Percentiles rank a stretch among this genome's conserved stretches.
phyloP scores from a whole-genome alignment of 192 early-diverging fungal genomes.

The Kickxella alabastrina region DNA sequence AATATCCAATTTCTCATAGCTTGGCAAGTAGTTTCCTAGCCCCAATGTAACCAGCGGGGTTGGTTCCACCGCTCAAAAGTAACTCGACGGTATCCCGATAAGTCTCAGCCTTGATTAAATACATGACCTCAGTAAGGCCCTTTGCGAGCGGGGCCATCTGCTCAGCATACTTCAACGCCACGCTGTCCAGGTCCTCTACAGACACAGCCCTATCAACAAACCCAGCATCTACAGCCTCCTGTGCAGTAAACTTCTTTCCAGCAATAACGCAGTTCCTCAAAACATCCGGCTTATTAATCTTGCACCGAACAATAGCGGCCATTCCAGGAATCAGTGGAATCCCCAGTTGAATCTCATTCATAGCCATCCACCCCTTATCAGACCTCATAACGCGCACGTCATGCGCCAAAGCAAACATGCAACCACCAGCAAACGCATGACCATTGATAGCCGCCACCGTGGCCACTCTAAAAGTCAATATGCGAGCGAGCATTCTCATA shows the following conservation, averaged over 20 bases:
- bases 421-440: conserved; percentile 80
- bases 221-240: conserved; percentile 57
- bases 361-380: conserved; percentile 70
- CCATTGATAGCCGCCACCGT: conserved; percentile 76
- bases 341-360: conserved; percentile 76
- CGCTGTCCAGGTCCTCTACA: conserved; percentile 48
- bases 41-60: conserved; percentile 29
- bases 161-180: conserved; percentile 55
- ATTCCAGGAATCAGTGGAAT: conserved; percentile 65
- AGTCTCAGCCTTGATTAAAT: conserved; percentile 65
- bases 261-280: conserved; percentile 62
- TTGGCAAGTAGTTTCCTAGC: too few relatives aligned
- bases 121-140: conserved; percentile 53
- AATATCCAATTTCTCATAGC: too few relatives aligned
- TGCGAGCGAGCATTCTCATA: conserved; percentile 55
- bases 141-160: conserved; percentile 55
- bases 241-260: conserved; percentile 57
- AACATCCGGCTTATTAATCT: conserved; percentile 53
- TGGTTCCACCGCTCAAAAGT: conserved; percentile 27
- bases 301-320: conserved; percentile 63
- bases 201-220: conserved; percentile 60
- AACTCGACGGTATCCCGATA: conserved; percentile 54
- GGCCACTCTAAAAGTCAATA: conserved; percentile 64
- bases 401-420: conserved; percentile 54
- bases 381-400: conserved; percentile 74